Conservation (phyloP, 495 filamentous ascomycete genomes). For the Thozetella sp. region DNA sequence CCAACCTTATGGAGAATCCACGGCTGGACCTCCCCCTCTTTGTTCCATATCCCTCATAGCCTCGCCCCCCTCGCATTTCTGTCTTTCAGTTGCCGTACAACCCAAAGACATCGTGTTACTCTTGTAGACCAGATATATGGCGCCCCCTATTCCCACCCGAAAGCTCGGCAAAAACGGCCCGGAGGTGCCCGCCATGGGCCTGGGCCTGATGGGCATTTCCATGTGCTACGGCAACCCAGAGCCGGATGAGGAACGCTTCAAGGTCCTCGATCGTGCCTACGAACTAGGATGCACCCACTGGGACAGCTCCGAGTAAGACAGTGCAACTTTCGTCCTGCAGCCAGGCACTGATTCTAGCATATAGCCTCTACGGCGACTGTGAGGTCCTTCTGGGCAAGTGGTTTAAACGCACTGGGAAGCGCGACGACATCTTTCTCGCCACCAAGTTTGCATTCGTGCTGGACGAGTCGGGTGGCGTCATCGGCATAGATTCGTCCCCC, state of each 20-base stretch:
- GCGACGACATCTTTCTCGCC: slow-evolving; percentile 51
- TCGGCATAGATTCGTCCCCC: slow-evolving; percentile 33
- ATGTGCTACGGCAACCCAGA: slow-evolving; percentile 39
- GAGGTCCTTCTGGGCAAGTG: slow-evolving; percentile 50
- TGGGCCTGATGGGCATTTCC: slow-evolving; percentile 58
- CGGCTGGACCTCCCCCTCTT: too few species aligned
- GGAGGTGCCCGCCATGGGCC: slow-evolving; percentile 52
- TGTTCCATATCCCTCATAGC: too few species aligned
- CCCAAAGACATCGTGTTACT: too few species aligned
- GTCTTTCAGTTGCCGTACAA: too few species aligned
- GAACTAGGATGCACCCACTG: slow-evolving; percentile 56
- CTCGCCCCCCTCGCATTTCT: too few species aligned
- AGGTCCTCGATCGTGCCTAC: slow-evolving; percentile 50
- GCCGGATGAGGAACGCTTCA: slow-evolving; percentile 45
- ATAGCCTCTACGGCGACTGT: slow-evolving; percentile 34
- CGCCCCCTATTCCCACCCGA: slow-evolving; percentile 28
- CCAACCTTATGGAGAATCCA: too few species aligned
- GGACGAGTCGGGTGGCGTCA: slow-evolving; percentile 25
- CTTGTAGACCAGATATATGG: neutral
- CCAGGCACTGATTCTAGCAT: neutral
- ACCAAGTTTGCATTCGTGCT: slow-evolving; percentile 45
- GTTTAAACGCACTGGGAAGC: slow-evolving; percentile 29
- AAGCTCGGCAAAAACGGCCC: slow-evolving; percentile 56
- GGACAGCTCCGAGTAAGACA: slow-evolving; percentile 53
- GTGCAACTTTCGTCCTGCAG: slow-evolving; percentile 19